These are phyloP conservation scores for Laguncularia racemosa DNA, from an alignment of 345 rosid genomes.

Conservation along the genomic window DNA sequence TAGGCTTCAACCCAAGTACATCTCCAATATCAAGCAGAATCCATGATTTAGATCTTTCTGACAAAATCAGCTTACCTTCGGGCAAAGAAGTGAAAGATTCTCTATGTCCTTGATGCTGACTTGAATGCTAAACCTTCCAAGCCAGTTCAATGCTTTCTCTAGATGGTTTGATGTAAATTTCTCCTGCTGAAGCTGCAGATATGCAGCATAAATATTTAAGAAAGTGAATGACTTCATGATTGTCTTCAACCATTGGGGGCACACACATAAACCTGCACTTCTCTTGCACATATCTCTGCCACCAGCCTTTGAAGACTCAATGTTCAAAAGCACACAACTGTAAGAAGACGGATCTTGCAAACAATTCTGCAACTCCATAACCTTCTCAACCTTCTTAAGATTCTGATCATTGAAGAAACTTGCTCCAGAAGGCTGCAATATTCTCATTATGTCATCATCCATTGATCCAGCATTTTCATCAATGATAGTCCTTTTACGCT, in stretches of 20 bases:
- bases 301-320: constrained; percentile 8
- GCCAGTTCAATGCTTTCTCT: constrained; percentile 42
- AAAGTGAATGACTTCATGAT: constrained; percentile 58
- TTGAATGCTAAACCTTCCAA: constrained; percentile 39
- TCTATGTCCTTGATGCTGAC: constrained; percentile 48
- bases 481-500: constrained; percentile 36
- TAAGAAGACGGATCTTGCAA: constrained; percentile 41
- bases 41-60: not conserved
- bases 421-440: constrained; percentile 31
- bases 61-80: constrained; percentile 40
- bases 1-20: too few species aligned
- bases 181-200: constrained; percentile 30
- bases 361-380: constrained; percentile 56
- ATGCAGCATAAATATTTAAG: constrained; percentile 46
- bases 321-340: constrained; percentile 40
- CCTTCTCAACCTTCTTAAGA: constrained; percentile 48
- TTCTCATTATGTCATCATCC: constrained; percentile 35
- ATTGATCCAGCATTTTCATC: constrained; percentile 20
- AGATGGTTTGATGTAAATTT: constrained; percentile 26
- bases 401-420: constrained; percentile 41
- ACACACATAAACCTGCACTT: constrained; percentile 29
- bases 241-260: constrained; percentile 75
- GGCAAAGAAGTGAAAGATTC: constrained; percentile 60
- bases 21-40: not conserved
- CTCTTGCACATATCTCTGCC: constrained; percentile 10